Evolutionary conservation across 208 protist species (phyloP).

Genomic region (Acanthamoeba culbertsoni): DNA sequence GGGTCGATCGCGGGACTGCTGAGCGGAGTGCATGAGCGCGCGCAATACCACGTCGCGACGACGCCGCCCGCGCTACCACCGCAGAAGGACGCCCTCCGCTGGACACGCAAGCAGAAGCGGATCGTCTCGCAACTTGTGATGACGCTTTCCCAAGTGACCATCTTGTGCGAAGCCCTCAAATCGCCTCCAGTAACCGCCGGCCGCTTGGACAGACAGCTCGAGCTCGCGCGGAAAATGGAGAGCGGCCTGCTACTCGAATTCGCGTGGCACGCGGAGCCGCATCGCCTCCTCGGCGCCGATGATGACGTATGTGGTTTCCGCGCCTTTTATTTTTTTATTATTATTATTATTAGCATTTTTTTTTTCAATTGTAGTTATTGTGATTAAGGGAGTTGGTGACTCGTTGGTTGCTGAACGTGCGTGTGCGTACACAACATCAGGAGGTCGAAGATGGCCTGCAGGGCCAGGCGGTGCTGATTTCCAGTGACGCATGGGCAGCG

Average conservation of each 20-base stretch:
- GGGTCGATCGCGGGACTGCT: not conserved
- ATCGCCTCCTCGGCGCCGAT: not conserved
- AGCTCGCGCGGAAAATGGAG: not conserved
- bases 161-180: conserved; percentile 29
- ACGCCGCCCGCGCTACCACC: not conserved
- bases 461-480: not conserved
- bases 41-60: not conserved
- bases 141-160: not conserved
- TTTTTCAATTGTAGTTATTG: too few species aligned
- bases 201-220: not conserved
- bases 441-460: not conserved
- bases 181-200: not conserved
- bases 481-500: not conserved
- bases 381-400: too few species aligned
- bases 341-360: too few species aligned
- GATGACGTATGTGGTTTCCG: too few species aligned
- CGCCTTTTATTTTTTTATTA: too few species aligned
- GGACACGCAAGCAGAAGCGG: not conserved
- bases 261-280: not conserved
- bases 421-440: too few species aligned
- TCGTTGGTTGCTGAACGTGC: too few species aligned
- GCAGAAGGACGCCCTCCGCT: not conserved
- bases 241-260: not conserved
- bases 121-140: not conserved
- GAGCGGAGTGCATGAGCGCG: not conserved